Conservation (phyloP, 345 rosid genomes). For the Cochlearia excelsa region DNA sequence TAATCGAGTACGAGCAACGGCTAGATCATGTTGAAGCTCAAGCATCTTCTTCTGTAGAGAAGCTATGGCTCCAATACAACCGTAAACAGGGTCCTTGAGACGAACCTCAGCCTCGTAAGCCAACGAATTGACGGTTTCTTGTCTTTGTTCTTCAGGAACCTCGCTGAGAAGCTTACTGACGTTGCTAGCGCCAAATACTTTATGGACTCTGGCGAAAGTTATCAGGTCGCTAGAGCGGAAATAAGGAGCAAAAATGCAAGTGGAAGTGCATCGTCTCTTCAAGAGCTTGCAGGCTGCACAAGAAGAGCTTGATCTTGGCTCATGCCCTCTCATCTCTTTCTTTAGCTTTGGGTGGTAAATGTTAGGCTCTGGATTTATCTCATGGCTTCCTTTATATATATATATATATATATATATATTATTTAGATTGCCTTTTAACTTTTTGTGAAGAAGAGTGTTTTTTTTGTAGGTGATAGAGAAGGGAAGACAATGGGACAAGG, state of each 20-base stretch:
- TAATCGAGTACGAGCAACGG: conserved; percentile 63
- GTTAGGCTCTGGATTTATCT: conserved; percentile 27
- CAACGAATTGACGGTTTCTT: conserved; percentile 81
- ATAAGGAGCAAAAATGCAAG: conserved; percentile 83
- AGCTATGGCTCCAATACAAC: conserved; percentile 91
- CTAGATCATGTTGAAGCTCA: conserved; percentile 77
- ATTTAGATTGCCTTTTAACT: neutral
- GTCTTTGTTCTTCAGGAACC: conserved; percentile 84
- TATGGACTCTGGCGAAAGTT: conserved; percentile 82
- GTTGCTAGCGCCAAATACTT: conserved; percentile 93
- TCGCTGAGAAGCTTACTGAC: conserved; percentile 84
- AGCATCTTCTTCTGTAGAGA: conserved; percentile 62
- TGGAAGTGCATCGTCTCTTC: conserved; percentile 71
- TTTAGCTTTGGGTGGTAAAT: conserved; percentile 15
- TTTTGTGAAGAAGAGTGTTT: conserved; percentile 28
- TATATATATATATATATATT: neutral
- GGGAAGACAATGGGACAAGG: conserved; percentile 41
- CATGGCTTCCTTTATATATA: conserved; percentile 26
- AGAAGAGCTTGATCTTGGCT: conserved; percentile 76
- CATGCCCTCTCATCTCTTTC: conserved; percentile 50
- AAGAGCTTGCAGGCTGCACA: conserved; percentile 95
- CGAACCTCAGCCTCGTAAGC: conserved; percentile 91
- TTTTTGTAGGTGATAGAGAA: neutral
- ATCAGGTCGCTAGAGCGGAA: conserved; percentile 68
- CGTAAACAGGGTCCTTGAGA: conserved; percentile 84